Evolutionary conservation across 768 basidiomycete genomes (phyloP).

Genomic region (Termitomyces sp.): DNA sequence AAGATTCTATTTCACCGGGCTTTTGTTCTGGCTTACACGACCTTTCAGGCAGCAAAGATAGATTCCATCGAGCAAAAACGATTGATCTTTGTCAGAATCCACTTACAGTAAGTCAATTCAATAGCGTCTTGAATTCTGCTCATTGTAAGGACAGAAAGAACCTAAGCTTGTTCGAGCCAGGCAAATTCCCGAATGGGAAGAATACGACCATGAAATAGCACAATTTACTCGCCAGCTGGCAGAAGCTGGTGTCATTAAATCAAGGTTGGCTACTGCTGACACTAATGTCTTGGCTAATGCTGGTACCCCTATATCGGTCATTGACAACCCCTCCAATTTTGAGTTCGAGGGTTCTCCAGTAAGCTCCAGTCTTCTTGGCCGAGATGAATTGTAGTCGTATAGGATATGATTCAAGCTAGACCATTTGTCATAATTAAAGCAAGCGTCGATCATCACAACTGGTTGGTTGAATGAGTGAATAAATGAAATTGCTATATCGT

Average conservation of each 20-base stretch:
- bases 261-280: conserved; percentile 63
- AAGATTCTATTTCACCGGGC: conserved; percentile 24
- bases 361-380: not conserved
- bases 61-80: conserved; percentile 76
- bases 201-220: conserved; percentile 89
- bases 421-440: no score
- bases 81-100: conserved; percentile 98
- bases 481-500: no score
- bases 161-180: conserved; percentile 91
- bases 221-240: conserved; percentile 71
- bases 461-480: no score
- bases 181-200: conserved; percentile 97
- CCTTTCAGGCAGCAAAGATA: conserved; percentile 68
- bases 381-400: conserved; percentile 8
- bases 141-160: conserved; percentile 67
- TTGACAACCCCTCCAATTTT: not conserved
- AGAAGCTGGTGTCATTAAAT: conserved; percentile 63
- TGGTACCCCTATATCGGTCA: conserved; percentile 5
- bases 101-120: conserved; percentile 61
- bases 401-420: no score
- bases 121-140: not conserved
- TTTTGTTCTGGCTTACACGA: not conserved
- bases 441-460: not conserved
- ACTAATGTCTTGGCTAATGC: conserved; percentile 61
- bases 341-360: not conserved